phyloP scores from a whole-genome alignment of 192 early-diverging fungal species.

The Spizellomyces sp. region DNA sequence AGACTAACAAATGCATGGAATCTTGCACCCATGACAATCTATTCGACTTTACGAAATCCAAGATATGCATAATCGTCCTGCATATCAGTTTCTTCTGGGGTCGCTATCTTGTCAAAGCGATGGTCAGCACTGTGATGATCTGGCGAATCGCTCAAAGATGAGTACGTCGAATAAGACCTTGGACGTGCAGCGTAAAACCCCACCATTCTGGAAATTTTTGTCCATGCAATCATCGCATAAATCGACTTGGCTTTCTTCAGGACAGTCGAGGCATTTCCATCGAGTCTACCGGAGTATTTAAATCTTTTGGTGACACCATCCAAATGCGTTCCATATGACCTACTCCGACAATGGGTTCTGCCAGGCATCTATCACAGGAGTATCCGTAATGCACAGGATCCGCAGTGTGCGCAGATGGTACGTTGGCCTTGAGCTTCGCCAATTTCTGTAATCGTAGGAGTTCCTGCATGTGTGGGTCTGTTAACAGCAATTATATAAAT shows the following conservation, averaged over 20 bases:
- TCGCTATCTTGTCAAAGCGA: constrained; percentile 8
- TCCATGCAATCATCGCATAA: constrained; percentile 22
- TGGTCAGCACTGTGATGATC: constrained; percentile 14
- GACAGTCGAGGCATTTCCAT: constrained; percentile 30
- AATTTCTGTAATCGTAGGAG: constrained; percentile 20
- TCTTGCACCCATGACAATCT: neutral
- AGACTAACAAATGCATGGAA: too few species aligned
- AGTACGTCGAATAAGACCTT: neutral
- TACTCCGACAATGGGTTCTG: constrained; percentile 33
- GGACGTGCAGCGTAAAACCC: neutral
- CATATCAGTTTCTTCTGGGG: constrained; percentile 12
- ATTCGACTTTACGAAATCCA: neutral
- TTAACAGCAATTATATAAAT: neutral
- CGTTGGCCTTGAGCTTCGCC: constrained; percentile 3
- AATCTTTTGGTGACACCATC: too few species aligned
- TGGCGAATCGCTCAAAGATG: neutral
- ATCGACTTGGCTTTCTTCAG: constrained; percentile 26
- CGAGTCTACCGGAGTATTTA: neutral
- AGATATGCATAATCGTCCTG: neutral
- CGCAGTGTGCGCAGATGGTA: constrained; percentile 22
- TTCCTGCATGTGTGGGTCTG: neutral
- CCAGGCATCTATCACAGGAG: constrained; percentile 23
- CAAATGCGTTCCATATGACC: neutral
- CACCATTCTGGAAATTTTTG: constrained; percentile 22
- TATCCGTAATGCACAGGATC: constrained; percentile 32